Base-by-base conservation (phyloP, 2,329 filamentous ascomycete species). In the Fusarium duplospermum region DNA sequence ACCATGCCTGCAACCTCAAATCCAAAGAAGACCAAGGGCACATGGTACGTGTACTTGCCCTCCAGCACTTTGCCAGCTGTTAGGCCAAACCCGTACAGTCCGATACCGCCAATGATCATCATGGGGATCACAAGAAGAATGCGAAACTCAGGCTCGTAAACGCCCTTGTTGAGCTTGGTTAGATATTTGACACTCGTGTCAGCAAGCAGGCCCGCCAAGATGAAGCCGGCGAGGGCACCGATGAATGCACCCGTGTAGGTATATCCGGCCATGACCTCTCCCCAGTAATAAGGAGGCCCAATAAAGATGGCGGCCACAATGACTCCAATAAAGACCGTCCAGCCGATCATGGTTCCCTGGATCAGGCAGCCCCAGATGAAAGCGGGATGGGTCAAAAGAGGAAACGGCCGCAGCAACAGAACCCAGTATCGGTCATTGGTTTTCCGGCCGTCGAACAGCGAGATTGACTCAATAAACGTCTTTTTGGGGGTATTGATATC, bases 101-200 rank as follows among this genome's bases (percentile, higher is more conserved):
- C 95, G 16, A 92, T 90, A 58, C 91, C 90, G 16, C 93, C 93
- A 67, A 96, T 88, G 3, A 98, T 82, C 47, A 97, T 84, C 86
- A 96, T 94, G 6, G 95, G 94, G 3, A 96, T 84, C 1, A 98
- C 93, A 2, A 98, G 88, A 9, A 96, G 77, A 69, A 98, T 91
- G 20, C 95, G 89, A 81, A 97, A 98, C 80, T 98, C 96, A 1
- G 96, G 95, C 83, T 98, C 95, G 80, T 97, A 98, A 65, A 94
- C 87, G 59, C 95, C 95, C 16, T 87, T 87, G 83, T 98, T 98
- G 71, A 87, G 86, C 66, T 88, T 88, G 22, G 94, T 95, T 85
- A 98, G 87, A 56, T 85, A 85, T 62, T 88, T 90, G 38, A 93
- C 93, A 63, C 89, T 91, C 82, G 88, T 91, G 81, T 98, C 95